phyloP scores from a whole-genome alignment of 352 stramenopile species.

The Globisporangium solare region DNA sequence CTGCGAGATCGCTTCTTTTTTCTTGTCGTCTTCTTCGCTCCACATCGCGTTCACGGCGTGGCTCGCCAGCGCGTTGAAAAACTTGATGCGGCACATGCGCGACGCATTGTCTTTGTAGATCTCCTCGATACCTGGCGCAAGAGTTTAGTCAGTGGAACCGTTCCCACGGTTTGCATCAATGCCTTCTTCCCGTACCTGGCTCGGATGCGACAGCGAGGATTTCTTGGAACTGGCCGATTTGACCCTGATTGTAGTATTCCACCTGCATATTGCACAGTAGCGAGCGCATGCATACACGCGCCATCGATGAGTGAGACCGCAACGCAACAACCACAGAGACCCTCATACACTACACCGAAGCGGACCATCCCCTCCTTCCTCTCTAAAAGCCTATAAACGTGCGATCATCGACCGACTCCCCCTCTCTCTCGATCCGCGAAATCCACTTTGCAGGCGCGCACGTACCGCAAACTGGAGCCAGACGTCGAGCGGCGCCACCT shows the following conservation, averaged over 20 bases:
- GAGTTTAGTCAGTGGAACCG: no score
- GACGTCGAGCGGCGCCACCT: constrained; percentile 88
- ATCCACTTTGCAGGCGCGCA: background rate
- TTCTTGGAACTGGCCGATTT: constrained; percentile 79
- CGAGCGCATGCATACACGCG: constrained; percentile 2
- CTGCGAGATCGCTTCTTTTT: constrained; percentile 73
- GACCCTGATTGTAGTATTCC: constrained; percentile 87
- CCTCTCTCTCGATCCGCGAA: background rate
- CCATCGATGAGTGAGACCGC: constrained; percentile 2
- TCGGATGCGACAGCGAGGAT: constrained; percentile 80
- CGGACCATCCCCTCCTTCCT: background rate
- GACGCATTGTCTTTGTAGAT: constrained; percentile 88
- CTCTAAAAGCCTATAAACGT: no score
- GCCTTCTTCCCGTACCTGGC: constrained; percentile 26
- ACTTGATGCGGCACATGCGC: constrained; percentile 85
- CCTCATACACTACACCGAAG: background rate
- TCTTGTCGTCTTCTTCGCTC: constrained; percentile 88
- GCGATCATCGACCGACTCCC: background rate
- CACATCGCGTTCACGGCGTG: constrained; percentile 87
- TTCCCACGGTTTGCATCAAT: background rate
- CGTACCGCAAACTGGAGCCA: constrained; percentile 89
- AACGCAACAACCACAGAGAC: no score
- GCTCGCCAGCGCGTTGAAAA: constrained; percentile 83
- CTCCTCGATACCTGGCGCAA: constrained; percentile 55
- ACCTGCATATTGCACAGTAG: constrained; percentile 28